Conservation (phyloP, 2,329 filamentous ascomycete species). For the Aspergillus fumigatiaffinis region DNA sequence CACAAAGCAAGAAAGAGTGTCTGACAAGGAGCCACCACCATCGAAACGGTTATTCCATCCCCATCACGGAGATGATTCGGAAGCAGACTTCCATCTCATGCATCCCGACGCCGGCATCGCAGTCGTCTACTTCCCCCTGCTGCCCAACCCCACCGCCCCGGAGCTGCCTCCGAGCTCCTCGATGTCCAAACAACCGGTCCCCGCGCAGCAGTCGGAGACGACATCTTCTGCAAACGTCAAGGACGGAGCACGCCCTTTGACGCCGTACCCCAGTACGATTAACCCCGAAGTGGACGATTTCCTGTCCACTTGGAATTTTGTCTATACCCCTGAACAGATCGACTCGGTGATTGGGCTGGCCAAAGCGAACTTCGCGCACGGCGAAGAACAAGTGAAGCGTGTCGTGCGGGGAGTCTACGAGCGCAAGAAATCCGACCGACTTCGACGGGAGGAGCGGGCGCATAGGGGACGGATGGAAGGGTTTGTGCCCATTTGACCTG, state of each 20-base stretch:
- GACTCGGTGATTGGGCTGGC: constrained; percentile 80
- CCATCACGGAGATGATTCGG: constrained; percentile 53
- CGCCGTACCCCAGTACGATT: constrained; percentile 61
- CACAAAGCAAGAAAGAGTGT: constrained; percentile 67
- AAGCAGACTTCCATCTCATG: constrained; percentile 66
- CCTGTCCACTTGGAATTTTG: constrained; percentile 96
- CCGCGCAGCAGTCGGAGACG: constrained; percentile 19
- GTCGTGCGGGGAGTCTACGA: constrained; percentile 89
- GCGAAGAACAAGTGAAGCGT: constrained; percentile 69
- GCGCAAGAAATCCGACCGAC: constrained; percentile 66
- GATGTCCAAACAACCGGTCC: constrained; percentile 19
- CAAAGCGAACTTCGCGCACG: constrained; percentile 80
- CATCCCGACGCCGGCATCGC: constrained; percentile 78
- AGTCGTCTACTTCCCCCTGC: constrained; percentile 84
- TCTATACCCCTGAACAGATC: constrained; percentile 87
- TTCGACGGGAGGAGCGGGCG: constrained; percentile 27
- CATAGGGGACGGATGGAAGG: constrained; percentile 25
- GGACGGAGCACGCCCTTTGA: constrained; percentile 19
- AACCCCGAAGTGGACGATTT: constrained; percentile 80
- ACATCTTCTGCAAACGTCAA: constrained; percentile 11
- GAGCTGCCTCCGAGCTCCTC: constrained; percentile 22
- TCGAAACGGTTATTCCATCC: constrained; percentile 48
- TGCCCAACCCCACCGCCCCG: constrained; percentile 63
- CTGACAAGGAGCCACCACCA: constrained; percentile 50
- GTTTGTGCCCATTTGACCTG: constrained; percentile 27